Evolutionary conservation across 257 asterid species (phyloP).

Genomic region (Striga asiatica): DNA sequence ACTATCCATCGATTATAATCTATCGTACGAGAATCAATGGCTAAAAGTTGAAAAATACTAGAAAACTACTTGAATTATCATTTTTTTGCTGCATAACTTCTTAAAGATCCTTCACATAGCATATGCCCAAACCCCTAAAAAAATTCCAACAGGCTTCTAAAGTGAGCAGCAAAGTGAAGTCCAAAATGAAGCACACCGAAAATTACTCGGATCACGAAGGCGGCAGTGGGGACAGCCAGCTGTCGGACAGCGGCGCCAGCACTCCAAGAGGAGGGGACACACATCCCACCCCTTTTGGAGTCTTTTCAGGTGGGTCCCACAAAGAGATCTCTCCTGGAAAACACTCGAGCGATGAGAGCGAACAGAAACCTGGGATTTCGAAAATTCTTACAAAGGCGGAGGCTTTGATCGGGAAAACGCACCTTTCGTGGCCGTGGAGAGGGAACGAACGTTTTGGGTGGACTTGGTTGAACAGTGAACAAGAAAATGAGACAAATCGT

Average conservation of each 20-base stretch:
- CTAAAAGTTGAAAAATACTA: too few species aligned
- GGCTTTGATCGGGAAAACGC: constrained; percentile 66
- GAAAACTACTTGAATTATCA: too few species aligned
- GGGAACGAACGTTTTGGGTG: constrained; percentile 71
- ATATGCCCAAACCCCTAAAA: constrained; percentile 21
- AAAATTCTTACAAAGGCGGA: constrained; percentile 66
- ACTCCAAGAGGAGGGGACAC: constrained; percentile 87
- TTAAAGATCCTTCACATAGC: too few species aligned
- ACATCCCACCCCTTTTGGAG: constrained; percentile 45
- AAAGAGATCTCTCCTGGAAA: constrained; percentile 31
- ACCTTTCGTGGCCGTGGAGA: constrained; percentile 78
- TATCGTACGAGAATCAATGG: too few species aligned
- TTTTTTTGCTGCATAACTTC: too few species aligned
- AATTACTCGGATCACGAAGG: constrained; percentile 44
- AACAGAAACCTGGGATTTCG: constrained; percentile 57
- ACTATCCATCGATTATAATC: too few species aligned
- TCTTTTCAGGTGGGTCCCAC: constrained; percentile 30
- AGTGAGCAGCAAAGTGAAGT: constrained; percentile 79
- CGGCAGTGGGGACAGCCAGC: constrained; percentile 53
- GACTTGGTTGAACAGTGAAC: constrained; percentile 69
- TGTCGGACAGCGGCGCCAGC: constrained; percentile 72
- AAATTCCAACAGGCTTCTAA: constrained; percentile 54
- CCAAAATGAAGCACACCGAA: constrained; percentile 57
- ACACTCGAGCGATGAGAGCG: constrained; percentile 65
- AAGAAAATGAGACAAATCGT: constrained; percentile 40